Evolutionary conservation across 2,329 filamentous ascomycete genomes (phyloP), one percentile per base, ranked within the genome.

Genomic region (Camillea tinctor): DNA sequence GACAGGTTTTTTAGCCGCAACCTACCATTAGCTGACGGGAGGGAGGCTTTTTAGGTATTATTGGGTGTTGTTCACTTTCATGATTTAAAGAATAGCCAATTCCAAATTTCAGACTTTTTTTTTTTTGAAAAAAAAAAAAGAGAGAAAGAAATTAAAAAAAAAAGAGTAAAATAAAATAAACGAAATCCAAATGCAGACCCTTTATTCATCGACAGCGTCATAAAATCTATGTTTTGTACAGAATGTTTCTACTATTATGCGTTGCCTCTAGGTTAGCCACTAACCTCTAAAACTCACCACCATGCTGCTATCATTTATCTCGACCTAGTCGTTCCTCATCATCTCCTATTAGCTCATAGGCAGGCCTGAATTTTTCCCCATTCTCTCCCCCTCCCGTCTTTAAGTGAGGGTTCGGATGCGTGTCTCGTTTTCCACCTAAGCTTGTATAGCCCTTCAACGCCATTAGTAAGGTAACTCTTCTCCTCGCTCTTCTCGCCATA

Each of bases 341-440:
- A 73, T 96, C 92, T 61, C 88, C 84, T 55, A 84, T 80, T 67
- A 95, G 76, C 72, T 92, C 89, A 72, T 93, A 93, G 0, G 91
- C 91, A 1, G 91, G 91, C 55, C 85, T 79, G 71, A 90, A 94
- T 56, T 74, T 72, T 15, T 70, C 62, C 20, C 57, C 60, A 15
- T 52, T 44, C 40, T 57, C 40, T n/a, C 52, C 63, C 19, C 70
- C 69, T 13, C 71, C 73, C 55, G 66, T 68, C 64, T 80, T 83
- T 68, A 96, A 76, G 40, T 84, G 86, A 9, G 95, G 95, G 72
- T 99, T 99, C 0, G 92, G 93, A 65, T 90, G 85, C 2, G 95
- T 99, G 76, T 99, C 92, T 58, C 87, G 88, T 22, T 87, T 92
- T 2, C 95, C 94, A 20, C 95, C 95, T n/a, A 99, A 81, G 64